These are phyloP conservation scores for Starmerella stellata DNA, from an alignment of 805 yeast species.

Conservation along the genomic window DNA sequence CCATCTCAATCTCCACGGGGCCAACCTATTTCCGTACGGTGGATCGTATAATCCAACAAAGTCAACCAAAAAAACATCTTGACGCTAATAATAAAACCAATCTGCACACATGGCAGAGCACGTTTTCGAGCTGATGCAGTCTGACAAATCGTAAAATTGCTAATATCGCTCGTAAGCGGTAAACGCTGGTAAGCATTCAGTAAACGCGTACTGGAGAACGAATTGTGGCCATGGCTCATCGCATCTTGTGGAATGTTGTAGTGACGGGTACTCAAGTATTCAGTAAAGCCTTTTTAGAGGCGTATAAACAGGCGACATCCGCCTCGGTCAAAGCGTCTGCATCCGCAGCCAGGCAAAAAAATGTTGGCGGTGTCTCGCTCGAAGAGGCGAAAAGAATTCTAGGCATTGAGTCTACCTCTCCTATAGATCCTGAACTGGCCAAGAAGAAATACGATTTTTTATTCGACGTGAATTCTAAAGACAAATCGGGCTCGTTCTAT, in stretches of 20 bases:
- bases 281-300: conserved; percentile 91
- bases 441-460: conserved; percentile 63
- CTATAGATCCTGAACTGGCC: conserved; percentile 32
- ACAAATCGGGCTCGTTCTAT: conserved; percentile 90
- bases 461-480: conserved; percentile 77
- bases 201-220: no score
- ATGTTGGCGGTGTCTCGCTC: conserved; percentile 58
- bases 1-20: no score
- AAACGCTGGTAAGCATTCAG: no score
- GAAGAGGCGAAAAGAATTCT: conserved; percentile 86
- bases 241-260: conserved; percentile 72
- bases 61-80: no score
- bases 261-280: conserved; percentile 91
- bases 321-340: conserved; percentile 54
- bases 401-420: conserved; percentile 49
- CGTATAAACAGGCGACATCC: conserved; percentile 88
- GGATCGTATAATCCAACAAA: no score
- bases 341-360: conserved; percentile 28
- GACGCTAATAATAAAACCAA: no score
- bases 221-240: conserved; percentile 54
- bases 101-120: no score
- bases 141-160: no score
- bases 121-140: no score
- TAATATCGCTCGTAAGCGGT: no score
- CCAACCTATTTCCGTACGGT: no score